A percentile compares a stretch with the other conserved stretches of the same genome.
phyloP scores from a whole-genome alignment of 257 asterid species.

The Ligustrum vulgare region DNA sequence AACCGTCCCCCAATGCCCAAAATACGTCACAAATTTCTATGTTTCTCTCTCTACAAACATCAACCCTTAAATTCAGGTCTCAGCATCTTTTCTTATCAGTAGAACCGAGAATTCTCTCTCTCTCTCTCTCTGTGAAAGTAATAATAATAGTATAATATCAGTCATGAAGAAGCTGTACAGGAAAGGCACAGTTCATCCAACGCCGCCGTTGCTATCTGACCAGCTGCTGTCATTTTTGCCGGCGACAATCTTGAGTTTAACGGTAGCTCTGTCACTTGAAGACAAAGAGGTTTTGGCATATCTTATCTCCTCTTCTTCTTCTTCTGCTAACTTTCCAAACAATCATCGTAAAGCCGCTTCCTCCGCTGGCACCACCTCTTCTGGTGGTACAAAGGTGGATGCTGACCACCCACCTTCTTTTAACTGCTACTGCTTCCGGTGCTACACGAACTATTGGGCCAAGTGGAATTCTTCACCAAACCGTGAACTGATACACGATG shows the following conservation, averaged over 20 bases:
- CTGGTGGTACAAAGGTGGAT: constrained; percentile 34
- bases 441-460: constrained; percentile 72
- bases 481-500: constrained; percentile 67
- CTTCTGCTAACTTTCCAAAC: constrained; percentile 35
- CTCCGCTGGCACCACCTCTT: constrained; percentile 7
- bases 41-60: constrained; percentile 17
- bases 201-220: constrained; percentile 60
- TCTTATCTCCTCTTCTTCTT: constrained; percentile 60
- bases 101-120: constrained; percentile 27
- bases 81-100: constrained; percentile 14
- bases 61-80: constrained; percentile 13
- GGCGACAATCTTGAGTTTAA: constrained; percentile 51
- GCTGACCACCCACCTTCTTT: constrained; percentile 57
- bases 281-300: constrained; percentile 67
- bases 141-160: not conserved
- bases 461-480: constrained; percentile 77
- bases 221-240: constrained; percentile 67
- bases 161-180: constrained; percentile 65
- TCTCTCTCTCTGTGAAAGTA: constrained; percentile 14
- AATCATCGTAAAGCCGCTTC: constrained; percentile 23
- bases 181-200: constrained; percentile 64
- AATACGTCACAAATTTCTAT: constrained; percentile 41
- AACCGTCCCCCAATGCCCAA: constrained; percentile 27
- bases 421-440: constrained; percentile 67
- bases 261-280: constrained; percentile 52